Evolutionary conservation across 805 yeast genomes (phyloP).

Genomic region (Saccharomycopsis babjevae): DNA sequence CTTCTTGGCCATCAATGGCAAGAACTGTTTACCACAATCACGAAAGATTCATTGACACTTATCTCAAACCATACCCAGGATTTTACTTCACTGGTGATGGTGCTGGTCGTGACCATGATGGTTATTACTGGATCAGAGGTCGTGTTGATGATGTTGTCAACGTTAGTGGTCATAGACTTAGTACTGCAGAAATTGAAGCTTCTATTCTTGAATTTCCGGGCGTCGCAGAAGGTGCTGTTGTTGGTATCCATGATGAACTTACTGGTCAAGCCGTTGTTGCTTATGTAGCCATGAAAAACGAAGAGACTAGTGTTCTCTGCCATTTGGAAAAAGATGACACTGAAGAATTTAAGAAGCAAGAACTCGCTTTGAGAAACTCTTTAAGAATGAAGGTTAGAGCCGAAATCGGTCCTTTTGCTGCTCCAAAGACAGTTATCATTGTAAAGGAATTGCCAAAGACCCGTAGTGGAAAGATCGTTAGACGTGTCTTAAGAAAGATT

Average conservation of each 20-base stretch:
- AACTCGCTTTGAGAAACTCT: slow-evolving; percentile 44
- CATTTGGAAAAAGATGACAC: slow-evolving; percentile 26
- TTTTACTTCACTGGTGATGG: slow-evolving; percentile 97
- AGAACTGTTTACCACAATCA: slow-evolving; percentile 91
- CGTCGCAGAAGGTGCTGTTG: slow-evolving; percentile 95
- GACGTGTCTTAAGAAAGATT: slow-evolving; percentile 91
- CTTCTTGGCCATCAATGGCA: slow-evolving; percentile 98
- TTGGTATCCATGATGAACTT: slow-evolving; percentile 87
- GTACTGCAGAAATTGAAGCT: slow-evolving; percentile 97
- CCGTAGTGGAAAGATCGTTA: slow-evolving; percentile 96
- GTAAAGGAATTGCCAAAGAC: slow-evolving; percentile 96
- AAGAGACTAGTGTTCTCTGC: neutral
- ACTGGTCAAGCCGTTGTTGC: slow-evolving; percentile 98
- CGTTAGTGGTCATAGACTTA: slow-evolving; percentile 93
- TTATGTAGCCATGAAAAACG: slow-evolving; percentile 66
- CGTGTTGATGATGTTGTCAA: slow-evolving; percentile 98
- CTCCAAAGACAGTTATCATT: slow-evolving; percentile 72
- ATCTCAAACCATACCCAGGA: slow-evolving; percentile 86
- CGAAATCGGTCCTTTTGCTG: slow-evolving; percentile 81
- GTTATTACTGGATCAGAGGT: slow-evolving; percentile 96
- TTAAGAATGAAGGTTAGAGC: slow-evolving; percentile 82
- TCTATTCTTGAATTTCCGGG: slow-evolving; percentile 68
- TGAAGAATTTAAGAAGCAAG: slow-evolving; percentile 24
- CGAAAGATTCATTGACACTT: slow-evolving; percentile 78
- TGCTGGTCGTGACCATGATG: slow-evolving; percentile 94